phyloP scores from a whole-genome alignment of 1,284 basidiomycete genomes.

The Wallemia ichthyophaga region DNA sequence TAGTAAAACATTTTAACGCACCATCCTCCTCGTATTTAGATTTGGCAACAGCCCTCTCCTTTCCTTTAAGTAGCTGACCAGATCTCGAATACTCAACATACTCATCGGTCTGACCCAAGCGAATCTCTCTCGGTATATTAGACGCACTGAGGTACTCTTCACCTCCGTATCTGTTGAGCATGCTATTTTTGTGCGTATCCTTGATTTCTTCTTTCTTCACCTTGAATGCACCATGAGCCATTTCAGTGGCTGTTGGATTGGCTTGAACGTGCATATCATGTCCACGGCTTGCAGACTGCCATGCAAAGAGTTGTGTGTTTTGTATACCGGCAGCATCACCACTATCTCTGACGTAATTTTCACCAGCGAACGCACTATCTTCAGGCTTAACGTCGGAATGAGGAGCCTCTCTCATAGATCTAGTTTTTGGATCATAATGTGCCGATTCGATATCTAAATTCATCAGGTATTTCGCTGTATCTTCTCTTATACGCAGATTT shows the following conservation, averaged over 20 bases:
- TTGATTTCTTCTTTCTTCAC: conserved; percentile 76
- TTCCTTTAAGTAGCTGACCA: conserved; percentile 73
- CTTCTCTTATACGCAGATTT: conserved; percentile 92
- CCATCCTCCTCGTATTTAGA: conserved; percentile 90
- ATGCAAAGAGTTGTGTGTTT: conserved; percentile 77
- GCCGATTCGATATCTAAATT: conserved; percentile 85
- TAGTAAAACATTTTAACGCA: conserved; percentile 16
- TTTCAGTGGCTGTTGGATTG: conserved; percentile 80
- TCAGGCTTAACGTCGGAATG: conserved; percentile 41
- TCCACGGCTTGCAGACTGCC: conserved; percentile 75
- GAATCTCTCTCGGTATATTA: conserved; percentile 52
- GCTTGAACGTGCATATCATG: conserved; percentile 87
- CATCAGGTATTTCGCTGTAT: conserved; percentile 95
- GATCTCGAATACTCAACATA: conserved; percentile 91
- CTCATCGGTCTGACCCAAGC: conserved; percentile 79
- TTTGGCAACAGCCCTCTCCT: conserved; percentile 46
- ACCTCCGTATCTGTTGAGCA: conserved; percentile 73
- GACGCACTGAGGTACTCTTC: conserved; percentile 50
- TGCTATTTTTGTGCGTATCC: conserved; percentile 55
- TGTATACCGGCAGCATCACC: conserved; percentile 79
- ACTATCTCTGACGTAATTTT: conserved; percentile 72
- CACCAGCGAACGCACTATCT: conserved; percentile 75
- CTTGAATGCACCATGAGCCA: conserved; percentile 64
- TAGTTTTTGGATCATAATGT: conserved; percentile 97
- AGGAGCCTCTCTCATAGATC: conserved; percentile 96